These are phyloP conservation scores for Anthracocystis walkeri DNA, from an alignment of 1,284 basidiomycete genomes.

Conservation along the genomic window DNA sequence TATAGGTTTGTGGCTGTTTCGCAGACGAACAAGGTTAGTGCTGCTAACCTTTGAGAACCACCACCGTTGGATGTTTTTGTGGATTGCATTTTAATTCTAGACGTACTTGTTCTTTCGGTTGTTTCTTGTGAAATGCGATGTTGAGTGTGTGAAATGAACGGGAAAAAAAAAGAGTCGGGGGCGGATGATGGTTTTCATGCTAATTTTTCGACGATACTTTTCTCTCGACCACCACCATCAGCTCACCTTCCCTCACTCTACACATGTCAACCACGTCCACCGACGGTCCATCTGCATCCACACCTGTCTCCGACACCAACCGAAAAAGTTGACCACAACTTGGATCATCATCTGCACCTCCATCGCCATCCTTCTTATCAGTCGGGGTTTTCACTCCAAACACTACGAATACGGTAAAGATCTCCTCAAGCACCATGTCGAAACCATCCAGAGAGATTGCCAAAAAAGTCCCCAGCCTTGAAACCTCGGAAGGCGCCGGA, in stretches of 20 bases:
- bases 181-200: too few species aligned
- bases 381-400: neutral
- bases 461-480: constrained; percentile 81
- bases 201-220: too few species aligned
- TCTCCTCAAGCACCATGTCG: constrained; percentile 5
- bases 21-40: constrained; percentile 42
- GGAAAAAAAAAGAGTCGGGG: too few species aligned
- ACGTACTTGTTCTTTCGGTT: too few species aligned
- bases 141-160: too few species aligned
- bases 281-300: neutral
- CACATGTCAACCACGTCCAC: neutral
- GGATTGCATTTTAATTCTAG: too few species aligned
- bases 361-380: constrained; percentile 6
- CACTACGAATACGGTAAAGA: neutral
- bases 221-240: too few species aligned
- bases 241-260: too few species aligned
- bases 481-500: constrained; percentile 88
- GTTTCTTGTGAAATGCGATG: too few species aligned
- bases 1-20: constrained; percentile 64
- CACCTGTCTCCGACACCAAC: neutral
- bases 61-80: too few species aligned
- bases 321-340: neutral
- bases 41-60: constrained; percentile 43
- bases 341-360: constrained; percentile 6
- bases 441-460: constrained; percentile 76